Evolutionary conservation across 208 protist species (phyloP), one percentile per base, ranked within the genome.

Genomic region (Leishmania martiniquensis): DNA sequence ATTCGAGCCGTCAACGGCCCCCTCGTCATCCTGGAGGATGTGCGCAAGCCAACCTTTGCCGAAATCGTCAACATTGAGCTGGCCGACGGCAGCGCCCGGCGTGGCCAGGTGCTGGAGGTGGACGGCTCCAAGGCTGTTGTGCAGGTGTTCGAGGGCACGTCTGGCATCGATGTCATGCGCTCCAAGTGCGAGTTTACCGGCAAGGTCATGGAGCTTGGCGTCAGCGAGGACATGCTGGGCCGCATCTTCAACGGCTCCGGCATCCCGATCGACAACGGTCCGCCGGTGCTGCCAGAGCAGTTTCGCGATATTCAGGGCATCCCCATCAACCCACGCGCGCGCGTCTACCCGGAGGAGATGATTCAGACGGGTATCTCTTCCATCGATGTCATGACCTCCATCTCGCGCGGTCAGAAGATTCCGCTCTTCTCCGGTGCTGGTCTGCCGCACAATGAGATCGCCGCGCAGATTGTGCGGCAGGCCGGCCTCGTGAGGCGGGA

Each of bases 331-430:
- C 99, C 99, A 10, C 98, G 91, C 54, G 88, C 91, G 10, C 96
- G 99, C 77, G 98, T 99, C 60, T 99, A 99, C 94, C 99, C 99
- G 39, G 92, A 99, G 95, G 98, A 99, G 89, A 99, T 99, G 99
- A 99, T 99, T 82, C 99, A 99, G 93, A 99, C 99, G 13, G 99
- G 99, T 89, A 99, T 99, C 82, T 99, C 98, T 37, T 98, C 99
- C 76, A 99, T 99, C 77, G 99, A 99, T 87, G 95, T 99, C 55
- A 99, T 99, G 99, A 99, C 99, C 78, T 99, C 97, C 59, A 99
- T 99, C 84, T 99, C 99, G 60, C 96, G 99, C 87, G 99, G 99
- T 13, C 99, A 99, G 93, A 99, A 99, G 97, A 99, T 99, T 87
- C 99, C 99, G 47, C 95, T 99, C 77, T 99, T 99, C 97, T 99